Evolutionary conservation across 2,329 filamentous ascomycete genomes (phyloP).

Genomic region (Rutstroemia sp.): DNA sequence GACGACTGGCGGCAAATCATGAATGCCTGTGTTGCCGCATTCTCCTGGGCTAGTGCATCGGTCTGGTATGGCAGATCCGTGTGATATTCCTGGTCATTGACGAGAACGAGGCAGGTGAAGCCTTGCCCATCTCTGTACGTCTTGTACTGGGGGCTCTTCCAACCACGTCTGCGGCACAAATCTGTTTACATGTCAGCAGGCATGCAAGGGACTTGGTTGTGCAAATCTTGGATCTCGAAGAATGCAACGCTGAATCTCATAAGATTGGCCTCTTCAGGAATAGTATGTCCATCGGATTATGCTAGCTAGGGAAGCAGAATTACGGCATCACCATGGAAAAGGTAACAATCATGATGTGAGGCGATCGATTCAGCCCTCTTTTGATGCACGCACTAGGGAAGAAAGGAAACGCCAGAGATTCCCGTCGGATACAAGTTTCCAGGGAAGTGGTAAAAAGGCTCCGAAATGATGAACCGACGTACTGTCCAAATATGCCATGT

Average conservation of each 20-base stretch:
- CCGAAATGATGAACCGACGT: constrained; percentile 23
- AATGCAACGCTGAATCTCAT: constrained; percentile 4
- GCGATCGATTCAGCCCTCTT: constrained; percentile 6
- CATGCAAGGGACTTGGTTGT: constrained; percentile 13
- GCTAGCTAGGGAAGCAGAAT: neutral
- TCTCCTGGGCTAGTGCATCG: constrained; percentile 78
- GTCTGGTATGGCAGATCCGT: constrained; percentile 81
- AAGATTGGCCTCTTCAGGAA: constrained; percentile 1
- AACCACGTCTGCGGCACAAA: constrained; percentile 89
- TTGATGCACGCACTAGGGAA: constrained; percentile 2
- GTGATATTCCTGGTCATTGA: constrained; percentile 95
- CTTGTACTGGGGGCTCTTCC: constrained; percentile 86
- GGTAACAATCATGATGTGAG: neutral
- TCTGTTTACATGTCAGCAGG: constrained; percentile 46
- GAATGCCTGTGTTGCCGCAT: constrained; percentile 90
- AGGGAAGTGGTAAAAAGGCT: constrained; percentile 14
- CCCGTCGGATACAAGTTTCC: constrained; percentile 20
- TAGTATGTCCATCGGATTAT: neutral
- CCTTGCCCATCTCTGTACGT: constrained; percentile 66
- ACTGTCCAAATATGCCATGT: constrained; percentile 42
- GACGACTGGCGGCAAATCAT: constrained; percentile 98
- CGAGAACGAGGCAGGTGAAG: constrained; percentile 83
- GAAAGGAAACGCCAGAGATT: constrained; percentile 5
- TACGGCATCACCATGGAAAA: constrained; percentile 3
- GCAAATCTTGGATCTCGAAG: constrained; percentile 3